A percentile compares a stretch with the other conserved stretches of the same genome.
Evolutionary conservation across 371 early-diverging fungal genomes (phyloP).

Genomic region (Mucor indicus): DNA sequence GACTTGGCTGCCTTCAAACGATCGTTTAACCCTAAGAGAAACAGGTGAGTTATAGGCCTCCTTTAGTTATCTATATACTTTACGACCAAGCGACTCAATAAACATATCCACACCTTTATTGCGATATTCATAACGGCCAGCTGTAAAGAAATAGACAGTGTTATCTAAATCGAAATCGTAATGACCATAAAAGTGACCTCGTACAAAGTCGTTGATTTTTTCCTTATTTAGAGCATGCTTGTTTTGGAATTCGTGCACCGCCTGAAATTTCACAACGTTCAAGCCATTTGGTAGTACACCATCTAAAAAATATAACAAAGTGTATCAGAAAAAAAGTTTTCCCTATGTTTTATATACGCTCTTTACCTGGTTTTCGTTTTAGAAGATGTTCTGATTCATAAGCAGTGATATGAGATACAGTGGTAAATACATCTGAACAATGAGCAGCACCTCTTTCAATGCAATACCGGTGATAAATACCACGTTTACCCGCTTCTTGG

Average conservation of each 20-base stretch:
- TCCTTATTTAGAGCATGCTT: slow-evolving; percentile 90
- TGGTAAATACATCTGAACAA: slow-evolving; percentile 94
- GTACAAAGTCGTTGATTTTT: slow-evolving; percentile 93
- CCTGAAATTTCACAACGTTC: slow-evolving; percentile 94
- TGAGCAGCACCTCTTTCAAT: slow-evolving; percentile 95
- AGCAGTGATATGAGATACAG: slow-evolving; percentile 95
- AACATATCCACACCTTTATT: slow-evolving; percentile 98
- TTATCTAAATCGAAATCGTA: slow-evolving; percentile 92
- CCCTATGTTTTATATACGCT: neutral
- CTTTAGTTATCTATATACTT: slow-evolving; percentile 37
- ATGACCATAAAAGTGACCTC: slow-evolving; percentile 97
- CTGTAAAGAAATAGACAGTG: slow-evolving; percentile 95
- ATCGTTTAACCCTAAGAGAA: slow-evolving; percentile 71
- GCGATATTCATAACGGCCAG: slow-evolving; percentile 95
- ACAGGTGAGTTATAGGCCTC: neutral
- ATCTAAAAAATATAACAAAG: too few species aligned
- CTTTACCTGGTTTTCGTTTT: slow-evolving; percentile 86
- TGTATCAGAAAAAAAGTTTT: neutral
- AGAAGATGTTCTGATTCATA: slow-evolving; percentile 93
- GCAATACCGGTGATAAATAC: slow-evolving; percentile 97
- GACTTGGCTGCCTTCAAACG: slow-evolving; percentile 85
- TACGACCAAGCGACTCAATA: slow-evolving; percentile 88
- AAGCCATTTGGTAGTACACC: slow-evolving; percentile 96
- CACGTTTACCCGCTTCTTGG: slow-evolving; percentile 93
- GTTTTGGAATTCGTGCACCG: slow-evolving; percentile 98